phyloP scores from a whole-genome alignment of 148 eudicot species.

The Chenopodium album region DNA sequence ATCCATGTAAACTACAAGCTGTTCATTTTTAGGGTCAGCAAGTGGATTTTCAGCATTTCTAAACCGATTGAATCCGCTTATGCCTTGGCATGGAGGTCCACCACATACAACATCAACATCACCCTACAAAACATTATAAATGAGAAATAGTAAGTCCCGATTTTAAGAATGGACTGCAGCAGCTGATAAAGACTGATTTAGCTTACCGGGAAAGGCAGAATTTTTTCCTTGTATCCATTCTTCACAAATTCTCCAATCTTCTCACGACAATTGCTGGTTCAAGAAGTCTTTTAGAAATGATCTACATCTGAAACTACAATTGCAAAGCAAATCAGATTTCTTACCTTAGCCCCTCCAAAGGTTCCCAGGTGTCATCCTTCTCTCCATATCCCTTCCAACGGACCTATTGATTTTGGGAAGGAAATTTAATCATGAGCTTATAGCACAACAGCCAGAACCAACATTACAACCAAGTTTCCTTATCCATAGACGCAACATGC shows the following conservation, averaged over 20 bases:
- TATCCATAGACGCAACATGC: background rate
- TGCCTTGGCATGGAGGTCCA: slow-evolving; percentile 92
- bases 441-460: background rate
- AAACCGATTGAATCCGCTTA: slow-evolving; percentile 80
- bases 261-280: slow-evolving; percentile 46
- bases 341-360: slow-evolving; percentile 66
- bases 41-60: slow-evolving; percentile 52
- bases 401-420: slow-evolving; percentile 36
- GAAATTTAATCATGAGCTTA: background rate
- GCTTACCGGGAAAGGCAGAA: slow-evolving; percentile 74
- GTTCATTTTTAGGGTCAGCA: slow-evolving; percentile 51
- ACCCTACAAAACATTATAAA: slow-evolving; percentile 41
- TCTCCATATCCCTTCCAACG: slow-evolving; percentile 83
- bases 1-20: slow-evolving; percentile 65
- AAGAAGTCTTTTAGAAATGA: background rate
- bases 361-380: slow-evolving; percentile 80
- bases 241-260: slow-evolving; percentile 57
- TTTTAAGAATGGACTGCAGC: background rate
- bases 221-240: slow-evolving; percentile 40
- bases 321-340: background rate
- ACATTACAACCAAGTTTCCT: background rate
- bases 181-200: background rate
- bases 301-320: background rate
- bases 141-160: background rate
- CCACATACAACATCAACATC: slow-evolving; percentile 76